These are phyloP conservation scores for Camellia japonica DNA, from an alignment of 148 eudicot genomes.

Conservation along the genomic window DNA sequence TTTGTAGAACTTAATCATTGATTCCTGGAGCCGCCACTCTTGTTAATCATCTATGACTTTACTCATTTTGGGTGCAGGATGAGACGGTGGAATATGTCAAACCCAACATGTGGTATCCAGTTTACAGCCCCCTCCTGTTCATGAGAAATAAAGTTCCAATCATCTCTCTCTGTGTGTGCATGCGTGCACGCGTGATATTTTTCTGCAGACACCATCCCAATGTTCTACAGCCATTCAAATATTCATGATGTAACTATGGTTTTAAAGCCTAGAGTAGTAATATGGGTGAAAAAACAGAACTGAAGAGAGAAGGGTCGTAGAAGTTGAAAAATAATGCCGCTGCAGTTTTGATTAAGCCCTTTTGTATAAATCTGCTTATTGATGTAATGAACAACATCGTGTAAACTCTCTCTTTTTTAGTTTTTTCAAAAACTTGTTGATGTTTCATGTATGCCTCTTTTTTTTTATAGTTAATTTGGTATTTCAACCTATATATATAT, in stretches of 20 bases:
- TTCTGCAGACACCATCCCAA: not conserved
- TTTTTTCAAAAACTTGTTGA: too few relatives aligned
- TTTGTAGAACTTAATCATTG: too few relatives aligned
- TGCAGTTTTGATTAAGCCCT: too few relatives aligned
- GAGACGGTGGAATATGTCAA: slow-evolving; percentile 63
- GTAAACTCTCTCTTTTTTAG: too few relatives aligned
- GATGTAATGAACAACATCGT: too few relatives aligned
- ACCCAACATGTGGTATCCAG: slow-evolving; percentile 85
- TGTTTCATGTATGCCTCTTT: too few relatives aligned
- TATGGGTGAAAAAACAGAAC: not conserved
- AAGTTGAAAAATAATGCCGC: too few relatives aligned
- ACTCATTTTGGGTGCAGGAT: slow-evolving; percentile 50
- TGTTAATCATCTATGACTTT: not conserved
- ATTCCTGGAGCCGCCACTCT: too few relatives aligned
- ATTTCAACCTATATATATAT: too few relatives aligned
- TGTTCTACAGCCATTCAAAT: not conserved
- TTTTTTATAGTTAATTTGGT: too few relatives aligned
- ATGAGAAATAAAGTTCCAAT: slow-evolving; percentile 51
- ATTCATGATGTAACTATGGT: not conserved
- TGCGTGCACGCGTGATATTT: not conserved
- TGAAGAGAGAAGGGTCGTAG: too few relatives aligned
- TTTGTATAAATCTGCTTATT: too few relatives aligned
- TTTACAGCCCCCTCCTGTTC: slow-evolving; percentile 84
- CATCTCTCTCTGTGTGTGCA: not conserved
- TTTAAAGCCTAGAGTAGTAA: not conserved